Evolutionary conservation across 2,329 filamentous ascomycete species (phyloP), one percentile per base, ranked within the genome.

Genomic region (Sporothrix protearum): DNA sequence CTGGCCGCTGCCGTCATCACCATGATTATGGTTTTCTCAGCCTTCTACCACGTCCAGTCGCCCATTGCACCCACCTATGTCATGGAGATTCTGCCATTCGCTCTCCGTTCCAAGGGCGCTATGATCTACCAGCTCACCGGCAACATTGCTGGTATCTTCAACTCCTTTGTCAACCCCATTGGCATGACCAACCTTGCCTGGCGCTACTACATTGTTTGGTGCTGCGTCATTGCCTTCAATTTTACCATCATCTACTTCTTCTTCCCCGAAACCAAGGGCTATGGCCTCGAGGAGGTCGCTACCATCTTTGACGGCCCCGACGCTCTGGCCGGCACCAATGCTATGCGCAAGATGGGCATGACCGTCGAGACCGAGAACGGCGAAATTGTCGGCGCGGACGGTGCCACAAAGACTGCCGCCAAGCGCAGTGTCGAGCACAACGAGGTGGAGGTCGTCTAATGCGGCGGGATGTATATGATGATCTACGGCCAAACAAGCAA

Each of bases 221-320:
- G 73, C 71, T 71, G 68, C 30, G 71, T 75, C 25, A 70, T 75
- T 14, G 67, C 71, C 10, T 49, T 72, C 36, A 70, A 73, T 42
- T 33, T 75, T 22, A 63, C 55, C 12, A 80, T 85, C 68, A 72
- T 74, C 36, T 75, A 70, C 47, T 74, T 75, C 51, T 72, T 73
- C 64, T 76, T 73, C 55, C 75, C 75, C 12, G 75, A 76, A 69
- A 72, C 71, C 70, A 71, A 47, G 42, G 68, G 68, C 49, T 69
- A 66, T 10, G 70, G 49, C 9, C 61, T 74, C 1, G 73, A 74
- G 66, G 73, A 74, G 22, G 57, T 74, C 78, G 90, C 92, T 76
- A 83, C 87, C 71, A 88, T 92, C 73, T 80, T 80, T 63, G 79
- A 75, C 45, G 73, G 72, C 16, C 70, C 70, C 4, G 64, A 59